Base-by-base conservation (phyloP, 2,329 filamentous ascomycete species). In the Clonostachys sp. region DNA sequence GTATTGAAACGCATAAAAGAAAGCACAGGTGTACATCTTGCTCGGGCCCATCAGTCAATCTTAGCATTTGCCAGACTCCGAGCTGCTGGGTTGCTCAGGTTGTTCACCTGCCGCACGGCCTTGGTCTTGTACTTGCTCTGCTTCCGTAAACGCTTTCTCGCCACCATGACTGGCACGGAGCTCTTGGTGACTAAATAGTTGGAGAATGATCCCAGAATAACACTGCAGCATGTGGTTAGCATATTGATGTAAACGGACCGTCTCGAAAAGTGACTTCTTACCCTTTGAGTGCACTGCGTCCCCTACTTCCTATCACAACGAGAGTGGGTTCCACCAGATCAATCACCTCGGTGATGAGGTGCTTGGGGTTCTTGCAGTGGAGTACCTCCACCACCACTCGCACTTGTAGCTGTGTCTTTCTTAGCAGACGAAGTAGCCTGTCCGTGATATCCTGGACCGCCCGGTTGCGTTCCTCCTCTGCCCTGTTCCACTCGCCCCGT, bases 181-280 rank as follows among this genome's bases (percentile, higher is more conserved):
- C 90, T 95, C 71, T 97, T 97, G 36, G 91, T 95, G 34, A 99
- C 91, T 8, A 99, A 77, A 61, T 99, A 99, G 63, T 97, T 97
- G 51, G 89, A 95, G 67, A 99, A 97, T 1, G 91, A 96, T 24
- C 94, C 94, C 33, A 99, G 78, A 51, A 99, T 85, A 18, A 96
- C 92, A 61, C 91, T 95, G 57, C 43, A 30, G 24, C 9, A 16
- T 14, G 16, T 16, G 24, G 24, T 30, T 30, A 30, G 44, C 41
- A 46, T 9, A 24, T n/a, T 18, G 33, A 30, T 41, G n/a, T 30
- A 30, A 30, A 30, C 9, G 24, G 4, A 30, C 9, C 24, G 24
- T 30, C 24, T 46, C 43, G 6, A 46, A 17, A 20, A 16, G 51
- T 42, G 17, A 44, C 14, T 41, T 71, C 86, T 71, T 75, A 92